Evolutionary conservation across 140 eudicot genomes (phyloP), one percentile per base, ranked within the genome.

Genomic region (Senecio squalidus): DNA sequence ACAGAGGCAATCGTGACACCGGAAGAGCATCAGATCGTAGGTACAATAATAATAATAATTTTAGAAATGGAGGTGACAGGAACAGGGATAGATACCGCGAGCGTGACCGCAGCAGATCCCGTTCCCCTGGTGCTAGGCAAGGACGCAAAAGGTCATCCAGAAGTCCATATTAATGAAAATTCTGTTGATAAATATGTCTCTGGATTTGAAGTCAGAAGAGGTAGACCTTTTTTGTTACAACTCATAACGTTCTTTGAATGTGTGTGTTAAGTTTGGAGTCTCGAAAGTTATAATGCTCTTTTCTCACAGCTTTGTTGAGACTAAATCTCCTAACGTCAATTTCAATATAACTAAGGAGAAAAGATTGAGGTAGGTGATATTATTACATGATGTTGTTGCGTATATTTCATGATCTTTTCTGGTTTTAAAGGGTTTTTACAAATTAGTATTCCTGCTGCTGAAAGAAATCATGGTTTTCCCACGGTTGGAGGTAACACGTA

Each of bases 241-340:
- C 52, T 73, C 34, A 64, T 30, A 64, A 73, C 20, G 58, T 76
- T 69, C 69, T 15, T 55, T 82, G 85, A 69, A 79, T 71, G 68
- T 38, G 22, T 79, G 79, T 46, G n/a, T 73, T 75, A 67, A 76
- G 79, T 76, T 82, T 73, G 76, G 78, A 69, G 85, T 74, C 78
- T 57, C 34, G 21, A 38, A 34, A 43, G 66, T 41, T 70, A 59
- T 46, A 60, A 36, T 48, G 72, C 73, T 81, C 80, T 81, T 75
- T 86, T 90, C 85, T 77, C 87, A 83, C 94, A 90, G 95, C 89
- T 75, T 80, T 81, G 74, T 80, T 82, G 93, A 77, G 85, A 89
- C 81, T 88, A 47, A n/a, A 76, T 69, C 88, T 79, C 79, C 79
- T 84, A 62, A 78, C 96, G 74, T 65, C 63, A 62, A 78, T 94